phyloP scores from a whole-genome alignment of 2,329 filamentous ascomycete species.

The Sarocladiaceae sp. region DNA sequence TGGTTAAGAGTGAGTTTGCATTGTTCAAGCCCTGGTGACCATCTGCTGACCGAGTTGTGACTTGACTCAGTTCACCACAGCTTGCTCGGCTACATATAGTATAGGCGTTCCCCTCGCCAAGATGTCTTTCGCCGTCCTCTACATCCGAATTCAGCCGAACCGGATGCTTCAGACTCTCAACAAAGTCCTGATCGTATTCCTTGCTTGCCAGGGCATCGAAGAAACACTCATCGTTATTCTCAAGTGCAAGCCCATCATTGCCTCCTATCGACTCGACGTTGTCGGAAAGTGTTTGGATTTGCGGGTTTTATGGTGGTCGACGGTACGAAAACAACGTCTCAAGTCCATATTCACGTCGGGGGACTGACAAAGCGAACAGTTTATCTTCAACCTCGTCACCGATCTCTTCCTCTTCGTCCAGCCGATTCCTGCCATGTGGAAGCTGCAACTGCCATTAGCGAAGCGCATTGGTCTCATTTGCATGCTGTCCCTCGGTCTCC shows the following conservation, averaged over 20 bases:
- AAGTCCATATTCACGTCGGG: neutral
- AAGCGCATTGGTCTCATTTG: slow-evolving; percentile 22
- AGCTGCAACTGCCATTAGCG: slow-evolving; percentile 26
- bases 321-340: slow-evolving; percentile 19
- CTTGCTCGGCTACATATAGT: slow-evolving; percentile 24
- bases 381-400: slow-evolving; percentile 30
- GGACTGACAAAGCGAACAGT: slow-evolving; percentile 12
- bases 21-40: neutral
- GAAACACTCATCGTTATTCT: slow-evolving; percentile 24
- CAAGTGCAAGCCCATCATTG: slow-evolving; percentile 21
- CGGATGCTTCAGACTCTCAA: slow-evolving; percentile 21
- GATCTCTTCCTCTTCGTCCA: slow-evolving; percentile 32
- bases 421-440: slow-evolving; percentile 32
- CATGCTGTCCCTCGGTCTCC: slow-evolving; percentile 24
- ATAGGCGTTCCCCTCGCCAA: slow-evolving; percentile 18
- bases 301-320: slow-evolving; percentile 26
- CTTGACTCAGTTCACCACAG: slow-evolving; percentile 14
- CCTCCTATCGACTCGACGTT: slow-evolving; percentile 20
- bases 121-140: slow-evolving; percentile 15
- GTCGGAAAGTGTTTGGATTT: slow-evolving; percentile 22
- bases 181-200: slow-evolving; percentile 22
- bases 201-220: slow-evolving; percentile 24
- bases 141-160: slow-evolving; percentile 25
- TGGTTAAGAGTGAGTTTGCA: neutral
- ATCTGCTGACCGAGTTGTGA: neutral